Evolutionary conservation across 768 basidiomycete genomes (phyloP).

Genomic region (Kwoniella europaea): DNA sequence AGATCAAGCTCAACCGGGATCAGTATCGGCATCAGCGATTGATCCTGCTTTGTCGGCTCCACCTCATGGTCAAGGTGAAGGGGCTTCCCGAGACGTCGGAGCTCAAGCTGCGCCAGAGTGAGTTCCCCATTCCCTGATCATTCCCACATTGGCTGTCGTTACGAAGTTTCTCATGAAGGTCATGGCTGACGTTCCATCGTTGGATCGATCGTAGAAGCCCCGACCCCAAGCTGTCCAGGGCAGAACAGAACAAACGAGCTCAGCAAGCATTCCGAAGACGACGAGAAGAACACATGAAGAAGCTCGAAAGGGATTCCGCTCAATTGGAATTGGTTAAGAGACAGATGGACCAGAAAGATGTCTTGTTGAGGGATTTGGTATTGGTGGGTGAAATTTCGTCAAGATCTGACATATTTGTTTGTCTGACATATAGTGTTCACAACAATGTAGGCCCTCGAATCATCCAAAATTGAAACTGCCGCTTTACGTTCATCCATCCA

Average conservation of each 20-base stretch:
- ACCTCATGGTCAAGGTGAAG: slow-evolving; percentile 10
- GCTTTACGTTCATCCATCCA: slow-evolving; percentile 23
- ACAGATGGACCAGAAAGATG: slow-evolving; percentile 25
- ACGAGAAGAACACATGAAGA: slow-evolving; percentile 64
- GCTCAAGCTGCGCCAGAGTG: not conserved
- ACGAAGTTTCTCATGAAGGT: not conserved
- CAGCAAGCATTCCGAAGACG: slow-evolving; percentile 90
- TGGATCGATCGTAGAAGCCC: not conserved
- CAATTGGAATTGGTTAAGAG: slow-evolving; percentile 35
- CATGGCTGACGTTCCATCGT: not conserved
- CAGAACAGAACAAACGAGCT: slow-evolving; percentile 92
- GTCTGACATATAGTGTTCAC: too few species aligned
- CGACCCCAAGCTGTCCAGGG: slow-evolving; percentile 65
- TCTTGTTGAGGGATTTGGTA: slow-evolving; percentile 27
- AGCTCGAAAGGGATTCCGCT: slow-evolving; percentile 42
- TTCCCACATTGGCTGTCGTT: not conserved
- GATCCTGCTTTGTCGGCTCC: slow-evolving; percentile 5
- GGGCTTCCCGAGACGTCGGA: not conserved
- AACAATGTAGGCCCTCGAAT: slow-evolving; percentile 26
- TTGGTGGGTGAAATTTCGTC: too few species aligned
- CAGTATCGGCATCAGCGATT: not conserved
- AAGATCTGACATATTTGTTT: too few species aligned
- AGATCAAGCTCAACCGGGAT: not conserved
- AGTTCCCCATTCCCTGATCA: not conserved
- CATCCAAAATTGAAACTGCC: slow-evolving; percentile 29